phyloP scores from a whole-genome alignment of 257 asterid species.

The Capsicum chinense region DNA sequence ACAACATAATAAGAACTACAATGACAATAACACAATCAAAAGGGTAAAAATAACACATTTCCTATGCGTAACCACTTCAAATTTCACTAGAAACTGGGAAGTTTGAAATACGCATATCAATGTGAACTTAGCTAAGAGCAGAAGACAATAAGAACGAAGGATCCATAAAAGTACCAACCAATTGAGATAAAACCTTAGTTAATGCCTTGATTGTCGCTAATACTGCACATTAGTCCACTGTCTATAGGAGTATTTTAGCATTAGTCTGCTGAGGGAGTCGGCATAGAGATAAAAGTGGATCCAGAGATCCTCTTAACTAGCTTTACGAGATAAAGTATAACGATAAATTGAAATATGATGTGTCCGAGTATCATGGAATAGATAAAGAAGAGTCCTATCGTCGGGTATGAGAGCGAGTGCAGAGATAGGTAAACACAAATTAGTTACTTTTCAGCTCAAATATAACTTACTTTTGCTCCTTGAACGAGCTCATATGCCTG shows the following conservation, averaged over 20 bases:
- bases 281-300: not conserved
- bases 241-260: not conserved
- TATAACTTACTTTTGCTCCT: conserved; percentile 82
- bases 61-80: not conserved
- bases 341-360: not conserved
- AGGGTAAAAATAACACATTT: not conserved
- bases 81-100: not conserved
- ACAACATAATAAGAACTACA: not conserved
- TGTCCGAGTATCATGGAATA: not conserved
- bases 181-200: not conserved
- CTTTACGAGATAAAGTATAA: not conserved
- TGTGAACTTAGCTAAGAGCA: not conserved
- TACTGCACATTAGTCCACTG: not conserved
- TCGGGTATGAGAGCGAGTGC: not conserved
- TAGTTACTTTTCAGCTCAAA: not conserved
- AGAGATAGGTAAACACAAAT: conserved; percentile 4
- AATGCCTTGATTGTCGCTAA: not conserved
- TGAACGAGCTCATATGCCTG: conserved; percentile 97
- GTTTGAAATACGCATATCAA: not conserved
- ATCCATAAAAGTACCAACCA: not conserved
- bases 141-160: not conserved
- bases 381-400: not conserved
- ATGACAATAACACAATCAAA: not conserved
- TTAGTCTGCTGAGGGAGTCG: not conserved
- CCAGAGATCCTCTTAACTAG: not conserved